phyloP scores from a whole-genome alignment of 441 rosid genomes.

The Croton setiger region DNA sequence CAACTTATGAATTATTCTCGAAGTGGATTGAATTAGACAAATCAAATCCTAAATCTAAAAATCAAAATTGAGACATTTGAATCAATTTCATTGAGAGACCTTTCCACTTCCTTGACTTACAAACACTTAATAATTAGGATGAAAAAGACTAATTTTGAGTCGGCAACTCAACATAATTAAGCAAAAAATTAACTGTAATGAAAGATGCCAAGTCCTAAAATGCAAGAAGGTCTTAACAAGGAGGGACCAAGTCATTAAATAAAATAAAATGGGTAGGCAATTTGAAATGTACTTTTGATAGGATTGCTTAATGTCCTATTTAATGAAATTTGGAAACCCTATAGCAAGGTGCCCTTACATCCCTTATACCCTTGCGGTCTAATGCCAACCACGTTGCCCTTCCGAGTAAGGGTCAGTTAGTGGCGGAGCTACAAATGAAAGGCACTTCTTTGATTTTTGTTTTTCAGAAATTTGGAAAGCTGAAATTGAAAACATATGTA shows the following conservation, averaged over 20 bases:
- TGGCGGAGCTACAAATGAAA: no score
- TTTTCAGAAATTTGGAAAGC: no score
- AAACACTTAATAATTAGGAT: not conserved
- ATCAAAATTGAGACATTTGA: no score
- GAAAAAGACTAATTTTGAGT: not conserved
- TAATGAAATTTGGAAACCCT: not conserved
- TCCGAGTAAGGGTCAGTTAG: no score
- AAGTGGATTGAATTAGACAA: no score
- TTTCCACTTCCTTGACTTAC: not conserved
- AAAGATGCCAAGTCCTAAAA: not conserved
- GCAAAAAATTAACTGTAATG: not conserved
- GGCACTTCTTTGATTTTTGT: no score
- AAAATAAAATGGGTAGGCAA: not conserved
- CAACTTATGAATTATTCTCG: no score
- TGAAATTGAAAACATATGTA: no score
- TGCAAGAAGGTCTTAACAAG: no score
- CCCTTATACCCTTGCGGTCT: not conserved
- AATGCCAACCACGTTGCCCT: constrained; percentile 1
- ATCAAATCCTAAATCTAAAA: no score
- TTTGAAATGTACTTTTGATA: not conserved
- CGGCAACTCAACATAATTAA: not conserved
- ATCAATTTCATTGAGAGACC: no score
- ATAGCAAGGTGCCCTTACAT: not conserved
- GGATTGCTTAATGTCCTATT: not conserved
- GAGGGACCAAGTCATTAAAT: constrained; percentile 7